Evolutionary conservation across 2,329 filamentous ascomycete species (phyloP).

Genomic region (Aspergillus latus): DNA sequence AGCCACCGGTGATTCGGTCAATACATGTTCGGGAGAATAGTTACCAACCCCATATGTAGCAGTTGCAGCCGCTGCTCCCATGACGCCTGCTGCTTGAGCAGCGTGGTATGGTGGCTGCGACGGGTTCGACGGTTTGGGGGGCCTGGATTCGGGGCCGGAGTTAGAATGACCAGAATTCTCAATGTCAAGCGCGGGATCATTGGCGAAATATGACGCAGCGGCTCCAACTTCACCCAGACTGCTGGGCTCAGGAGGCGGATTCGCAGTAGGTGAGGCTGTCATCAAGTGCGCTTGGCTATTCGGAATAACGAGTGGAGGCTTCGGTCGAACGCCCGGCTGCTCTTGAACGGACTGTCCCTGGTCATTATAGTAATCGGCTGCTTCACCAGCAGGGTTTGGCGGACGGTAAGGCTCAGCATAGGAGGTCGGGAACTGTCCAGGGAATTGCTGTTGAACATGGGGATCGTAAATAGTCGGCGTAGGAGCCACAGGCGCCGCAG

Average conservation of each 20-base stretch:
- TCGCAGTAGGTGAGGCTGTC: constrained; percentile 51
- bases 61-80: constrained; percentile 29
- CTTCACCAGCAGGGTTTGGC: constrained; percentile 52
- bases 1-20: constrained; percentile 23
- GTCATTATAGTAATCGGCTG: constrained; percentile 64
- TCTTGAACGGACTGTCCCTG: constrained; percentile 59
- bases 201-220: constrained; percentile 58
- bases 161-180: constrained; percentile 17
- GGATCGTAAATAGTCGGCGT: constrained; percentile 37
- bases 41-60: constrained; percentile 47
- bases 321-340: constrained; percentile 61
- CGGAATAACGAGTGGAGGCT: constrained; percentile 54
- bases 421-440: constrained; percentile 54
- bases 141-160: constrained; percentile 21
- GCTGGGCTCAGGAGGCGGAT: constrained; percentile 61
- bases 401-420: constrained; percentile 50
- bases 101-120: constrained; percentile 29
- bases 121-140: constrained; percentile 30
- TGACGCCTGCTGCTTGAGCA: constrained; percentile 34
- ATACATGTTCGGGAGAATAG: constrained; percentile 26
- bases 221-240: constrained; percentile 45
- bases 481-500: constrained; percentile 20
- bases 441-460: constrained; percentile 59
- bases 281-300: constrained; percentile 58
- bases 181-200: constrained; percentile 19